Evolutionary conservation across 1,284 basidiomycete genomes (phyloP).

Genomic region (Dichomitus squalens): DNA sequence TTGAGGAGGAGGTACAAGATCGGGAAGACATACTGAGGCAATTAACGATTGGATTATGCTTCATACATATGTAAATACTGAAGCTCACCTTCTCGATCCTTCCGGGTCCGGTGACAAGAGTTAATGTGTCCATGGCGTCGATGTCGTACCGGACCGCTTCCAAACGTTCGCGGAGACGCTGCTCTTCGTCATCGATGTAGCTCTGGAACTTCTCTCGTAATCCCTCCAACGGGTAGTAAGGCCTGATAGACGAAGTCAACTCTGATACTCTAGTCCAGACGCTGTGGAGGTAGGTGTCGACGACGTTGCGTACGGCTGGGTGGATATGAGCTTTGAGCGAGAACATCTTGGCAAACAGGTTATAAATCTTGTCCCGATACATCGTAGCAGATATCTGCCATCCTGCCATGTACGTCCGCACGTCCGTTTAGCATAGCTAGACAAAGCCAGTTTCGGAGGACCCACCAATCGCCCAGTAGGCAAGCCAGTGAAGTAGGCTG

Average conservation of each 20-base stretch:
- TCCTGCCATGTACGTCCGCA: slow-evolving; percentile 11
- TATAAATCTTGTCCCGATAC: slow-evolving; percentile 26
- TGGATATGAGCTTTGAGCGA: slow-evolving; percentile 13
- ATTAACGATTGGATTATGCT: background rate
- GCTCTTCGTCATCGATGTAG: slow-evolving; percentile 27
- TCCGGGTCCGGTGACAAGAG: background rate
- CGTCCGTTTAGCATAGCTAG: too few relatives aligned
- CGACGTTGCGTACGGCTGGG: slow-evolving; percentile 2
- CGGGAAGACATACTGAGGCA: slow-evolving; percentile 34
- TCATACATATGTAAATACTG: too few relatives aligned
- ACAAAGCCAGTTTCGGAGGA: too few relatives aligned
- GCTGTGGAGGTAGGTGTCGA: slow-evolving; percentile 26
- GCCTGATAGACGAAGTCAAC: slow-evolving; percentile 3
- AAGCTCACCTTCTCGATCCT: slow-evolving; percentile 26
- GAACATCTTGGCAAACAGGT: slow-evolving; percentile 30
- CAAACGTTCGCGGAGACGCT: slow-evolving; percentile 22
- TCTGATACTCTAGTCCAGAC: slow-evolving; percentile 17
- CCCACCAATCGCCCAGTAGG: slow-evolving; percentile 47
- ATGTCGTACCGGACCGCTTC: slow-evolving; percentile 23
- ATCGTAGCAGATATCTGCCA: slow-evolving; percentile 3
- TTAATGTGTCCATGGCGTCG: slow-evolving; percentile 4
- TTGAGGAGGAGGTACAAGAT: slow-evolving; percentile 24
- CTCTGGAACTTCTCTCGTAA: slow-evolving; percentile 21
- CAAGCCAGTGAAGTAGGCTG: slow-evolving; percentile 36
- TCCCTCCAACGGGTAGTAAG: background rate